Base-by-base conservation (phyloP, 305 asterid genomes). In the Salvia sclarea region DNA sequence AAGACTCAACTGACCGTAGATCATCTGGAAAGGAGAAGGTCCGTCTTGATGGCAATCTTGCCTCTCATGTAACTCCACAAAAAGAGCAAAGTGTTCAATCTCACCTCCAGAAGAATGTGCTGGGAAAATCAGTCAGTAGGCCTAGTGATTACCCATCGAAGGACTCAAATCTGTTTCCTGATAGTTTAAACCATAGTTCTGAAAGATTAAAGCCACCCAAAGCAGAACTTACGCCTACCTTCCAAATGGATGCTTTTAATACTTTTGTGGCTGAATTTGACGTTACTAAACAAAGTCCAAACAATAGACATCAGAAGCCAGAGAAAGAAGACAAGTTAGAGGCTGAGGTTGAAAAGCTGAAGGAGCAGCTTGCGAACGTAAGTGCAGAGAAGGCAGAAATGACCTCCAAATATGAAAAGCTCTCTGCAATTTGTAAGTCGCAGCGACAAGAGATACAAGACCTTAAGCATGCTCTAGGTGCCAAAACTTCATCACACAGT, bases 381-480 rank as follows among this genome's bases (percentile, higher is more conserved):
- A 84, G 69, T 64, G 76, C 78, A n/a, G 98, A 93, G 84, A 93
- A 93, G 83, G 78, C 88, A 48, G 98, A 93, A 73, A 75, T 91
- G 47, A 82, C 88, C 37, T 88, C 96, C 63, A 93, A 91, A 76
- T 90, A 81, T 54, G 97, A 87, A 74, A 93, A 91, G 69, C 91
- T 93, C 62, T 78, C 96, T 8, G 90, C 95, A 47, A 93, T 93
- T 69, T 93, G 98, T 74, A 82, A 94, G 72, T 90, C 96, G 12
- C 98, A 93, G 72, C 69, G 97, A 52, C 95, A 82, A 77, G 98
- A 93, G 83, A 81, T 93, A 76, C 98, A 91, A 74, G 98, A 91
- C 30, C 95, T 93, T 48, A 91, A 88, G 77, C 89, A 81, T 47
- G 82, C 85, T 40, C 80, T 90, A 52, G 85, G 95, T 71, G 83